Evolutionary conservation across 306 rosid species (phyloP), one percentile per base, ranked within the genome.

Genomic region (Calophaca sinica): DNA sequence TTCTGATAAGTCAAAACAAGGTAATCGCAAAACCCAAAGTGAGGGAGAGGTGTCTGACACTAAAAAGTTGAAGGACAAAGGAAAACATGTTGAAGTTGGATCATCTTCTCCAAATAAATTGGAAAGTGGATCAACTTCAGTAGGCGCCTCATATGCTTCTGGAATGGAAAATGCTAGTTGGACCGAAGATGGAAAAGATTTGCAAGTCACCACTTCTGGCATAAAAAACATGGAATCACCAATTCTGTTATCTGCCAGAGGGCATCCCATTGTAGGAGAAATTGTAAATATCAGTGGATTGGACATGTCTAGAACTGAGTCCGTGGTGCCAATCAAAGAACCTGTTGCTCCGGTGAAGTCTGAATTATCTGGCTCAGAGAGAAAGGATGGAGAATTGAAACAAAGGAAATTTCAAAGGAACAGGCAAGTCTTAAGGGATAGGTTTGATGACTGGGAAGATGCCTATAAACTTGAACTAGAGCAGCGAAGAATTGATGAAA

Each of bases 371-470:
- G 92, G 75, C 49, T 76, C 76, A 29, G 86, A 62, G 69, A 83
- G 62, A 79, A 86, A 48, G 82, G 85, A 78, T 65, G 91, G 86
- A 61, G 96, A 90, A 74, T 73, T 89, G 83, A 92, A 89, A 84
- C 94, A 79, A 74, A 86, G 98, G 77, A 92, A 73, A 87, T 65
- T 96, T 81, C 96, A 84, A 49, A 79, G 97, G 84, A 92, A 41
- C 70, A 82, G 42, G 78, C 99, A 90, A 89, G 93, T 96, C 55
- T 39, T 32, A 5, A 84, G 71, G 76, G 99, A 96, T 61, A 89
- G 89, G 72, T 90, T 92, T 75, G 99, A 92, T 14, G 97, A 92
- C 51, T 96, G 99, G 99, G 99, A 92, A 84, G 98, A 92, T 49
- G 96, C 98, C 57, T 85, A 84, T 79, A 75, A 82, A 64, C 72